Evolutionary conservation across 352 stramenopile genomes (phyloP).

Genomic region (Globisporangium iwayamae): DNA sequence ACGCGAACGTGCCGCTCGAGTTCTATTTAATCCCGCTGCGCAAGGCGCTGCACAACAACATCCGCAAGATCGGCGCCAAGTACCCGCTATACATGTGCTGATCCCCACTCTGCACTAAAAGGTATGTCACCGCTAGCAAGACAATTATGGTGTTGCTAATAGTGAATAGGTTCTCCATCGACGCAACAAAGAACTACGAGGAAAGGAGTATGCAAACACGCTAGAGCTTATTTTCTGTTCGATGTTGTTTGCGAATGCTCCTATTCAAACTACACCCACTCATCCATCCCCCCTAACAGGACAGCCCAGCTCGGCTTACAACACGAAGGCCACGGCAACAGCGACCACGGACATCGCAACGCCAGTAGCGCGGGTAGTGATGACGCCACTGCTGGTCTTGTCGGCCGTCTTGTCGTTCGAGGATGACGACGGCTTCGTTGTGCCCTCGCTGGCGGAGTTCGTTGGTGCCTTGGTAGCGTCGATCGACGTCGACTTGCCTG

Average conservation of each 20-base stretch:
- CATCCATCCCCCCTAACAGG: not conserved
- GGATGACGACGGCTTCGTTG: not conserved
- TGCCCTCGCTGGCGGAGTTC: constrained; percentile 10
- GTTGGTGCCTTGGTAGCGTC: constrained; percentile 12
- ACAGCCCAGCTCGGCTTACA: not conserved
- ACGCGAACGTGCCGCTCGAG: constrained; percentile 51
- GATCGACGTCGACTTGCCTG: constrained; percentile 8
- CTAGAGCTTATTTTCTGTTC: not conserved
- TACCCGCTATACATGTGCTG: constrained; percentile 76
- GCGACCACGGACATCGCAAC: constrained; percentile 8
- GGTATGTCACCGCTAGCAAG: not conserved
- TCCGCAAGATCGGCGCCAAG: constrained; percentile 63
- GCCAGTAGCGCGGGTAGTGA: not conserved
- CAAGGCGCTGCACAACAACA: constrained; percentile 77
- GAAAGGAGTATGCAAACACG: not conserved
- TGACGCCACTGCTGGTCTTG: not conserved
- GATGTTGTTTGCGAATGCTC: not conserved
- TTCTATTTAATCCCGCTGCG: constrained; percentile 77
- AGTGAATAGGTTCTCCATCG: no score
- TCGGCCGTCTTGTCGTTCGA: not conserved
- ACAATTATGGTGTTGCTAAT: not conserved
- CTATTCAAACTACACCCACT: not conserved
- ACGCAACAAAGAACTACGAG: not conserved
- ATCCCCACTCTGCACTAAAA: constrained; percentile 7
- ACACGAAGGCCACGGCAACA: not conserved